A percentile compares a stretch with the other conserved stretches of the same genome.
phyloP scores from a whole-genome alignment of 2,329 filamentous ascomycete species.

The Aspergillus pseudoglaucus region DNA sequence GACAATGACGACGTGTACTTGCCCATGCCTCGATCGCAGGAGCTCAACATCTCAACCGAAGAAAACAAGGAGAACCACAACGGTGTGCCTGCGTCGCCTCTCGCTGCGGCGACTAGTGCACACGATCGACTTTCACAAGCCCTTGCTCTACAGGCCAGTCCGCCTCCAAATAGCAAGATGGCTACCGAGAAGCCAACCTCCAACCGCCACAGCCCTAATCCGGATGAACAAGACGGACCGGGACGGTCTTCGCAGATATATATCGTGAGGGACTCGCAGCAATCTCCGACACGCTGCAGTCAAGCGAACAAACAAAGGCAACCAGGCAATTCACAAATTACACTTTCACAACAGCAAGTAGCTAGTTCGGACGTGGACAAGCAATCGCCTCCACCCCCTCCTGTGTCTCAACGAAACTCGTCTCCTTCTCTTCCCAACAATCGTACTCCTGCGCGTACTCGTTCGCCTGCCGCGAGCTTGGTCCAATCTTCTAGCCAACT shows the following conservation, averaged over 20 bases:
- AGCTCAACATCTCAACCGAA: slow-evolving; percentile 26
- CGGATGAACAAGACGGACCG: slow-evolving; percentile 7
- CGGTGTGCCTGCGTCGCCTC: slow-evolving; percentile 18
- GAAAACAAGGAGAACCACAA: slow-evolving; percentile 45
- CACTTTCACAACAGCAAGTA: slow-evolving; percentile 5
- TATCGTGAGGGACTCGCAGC: slow-evolving; percentile 33
- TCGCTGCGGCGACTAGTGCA: slow-evolving; percentile 25
- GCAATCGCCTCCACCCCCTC: slow-evolving; percentile 18
- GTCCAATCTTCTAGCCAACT: slow-evolving; percentile 4
- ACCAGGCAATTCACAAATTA: not conserved
- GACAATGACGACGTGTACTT: slow-evolving; percentile 14
- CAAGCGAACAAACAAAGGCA: slow-evolving; percentile 3
- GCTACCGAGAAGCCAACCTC: slow-evolving; percentile 2
- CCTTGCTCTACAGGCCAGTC: slow-evolving; percentile 22
- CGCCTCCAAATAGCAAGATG: slow-evolving; percentile 7
- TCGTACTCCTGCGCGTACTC: slow-evolving; percentile 3
- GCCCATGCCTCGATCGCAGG: slow-evolving; percentile 23
- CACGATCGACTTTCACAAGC: slow-evolving; percentile 35
- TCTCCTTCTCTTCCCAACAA: slow-evolving; percentile 3
- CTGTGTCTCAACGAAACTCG: slow-evolving; percentile 11
- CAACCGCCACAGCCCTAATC: slow-evolving; percentile 1
- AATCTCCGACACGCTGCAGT: slow-evolving; percentile 18
- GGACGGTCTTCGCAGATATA: slow-evolving; percentile 25
- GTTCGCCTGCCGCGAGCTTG: slow-evolving; percentile 7
- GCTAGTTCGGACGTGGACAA: slow-evolving; percentile 8